These are phyloP conservation scores for Tetracladium marchalianum DNA, from an alignment of 495 filamentous ascomycete species.

Conservation along the genomic window DNA sequence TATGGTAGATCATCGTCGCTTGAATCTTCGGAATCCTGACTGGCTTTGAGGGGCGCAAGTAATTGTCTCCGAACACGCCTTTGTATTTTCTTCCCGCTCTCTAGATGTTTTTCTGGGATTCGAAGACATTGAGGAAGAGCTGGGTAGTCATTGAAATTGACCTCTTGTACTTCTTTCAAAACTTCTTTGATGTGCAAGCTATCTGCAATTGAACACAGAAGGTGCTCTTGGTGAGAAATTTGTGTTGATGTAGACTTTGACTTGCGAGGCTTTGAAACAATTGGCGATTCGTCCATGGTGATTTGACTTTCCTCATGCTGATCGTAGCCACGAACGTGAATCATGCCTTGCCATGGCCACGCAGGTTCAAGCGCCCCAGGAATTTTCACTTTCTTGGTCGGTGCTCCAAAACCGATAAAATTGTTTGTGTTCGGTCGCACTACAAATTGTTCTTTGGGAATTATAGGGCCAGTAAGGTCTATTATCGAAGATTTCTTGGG, in stretches of 20 bases:
- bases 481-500: neutral
- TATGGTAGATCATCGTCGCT: constrained; percentile 10
- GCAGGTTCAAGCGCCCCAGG: constrained; percentile 51
- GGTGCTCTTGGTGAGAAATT: constrained; percentile 32
- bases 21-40: constrained; percentile 4
- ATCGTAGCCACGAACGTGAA: constrained; percentile 43
- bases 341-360: constrained; percentile 60
- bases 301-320: neutral
- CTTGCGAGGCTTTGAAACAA: constrained; percentile 19
- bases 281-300: neutral
- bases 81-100: constrained; percentile 38
- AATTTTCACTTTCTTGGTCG: constrained; percentile 37
- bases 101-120: constrained; percentile 36
- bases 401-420: constrained; percentile 21
- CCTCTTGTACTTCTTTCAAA: constrained; percentile 18
- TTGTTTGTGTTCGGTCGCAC: no score
- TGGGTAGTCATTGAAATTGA: constrained; percentile 28
- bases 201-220: constrained; percentile 25
- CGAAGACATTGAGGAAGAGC: constrained; percentile 31
- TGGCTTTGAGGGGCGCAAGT: constrained; percentile 18
- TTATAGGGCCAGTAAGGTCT: neutral
- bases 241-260: constrained; percentile 37
- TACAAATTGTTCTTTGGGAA: no score
- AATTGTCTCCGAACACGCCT: constrained; percentile 23
- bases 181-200: constrained; percentile 24